phyloP scores from a whole-genome alignment of 257 asterid species.

The Fraxinus pennsylvanica region DNA sequence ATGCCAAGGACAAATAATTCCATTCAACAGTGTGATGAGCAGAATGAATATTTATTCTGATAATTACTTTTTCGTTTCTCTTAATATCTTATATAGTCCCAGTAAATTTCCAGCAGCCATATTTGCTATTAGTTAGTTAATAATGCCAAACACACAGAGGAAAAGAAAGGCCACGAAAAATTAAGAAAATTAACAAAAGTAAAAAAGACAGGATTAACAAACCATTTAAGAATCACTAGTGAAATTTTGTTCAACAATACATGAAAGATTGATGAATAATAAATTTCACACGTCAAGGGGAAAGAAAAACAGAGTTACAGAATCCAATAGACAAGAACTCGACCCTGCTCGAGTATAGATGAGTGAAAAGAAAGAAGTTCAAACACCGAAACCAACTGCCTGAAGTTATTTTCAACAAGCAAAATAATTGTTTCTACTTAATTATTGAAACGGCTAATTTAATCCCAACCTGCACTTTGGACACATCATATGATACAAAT shows the following conservation, averaged over 20 bases:
- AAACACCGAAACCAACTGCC: conserved; percentile 5
- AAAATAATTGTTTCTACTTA: conserved; percentile 14
- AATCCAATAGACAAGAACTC: not conserved
- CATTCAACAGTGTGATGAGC: too few species aligned
- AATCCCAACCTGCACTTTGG: not conserved
- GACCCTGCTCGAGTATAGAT: conserved; percentile 25
- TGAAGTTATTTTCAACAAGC: conserved; percentile 34
- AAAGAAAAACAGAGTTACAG: not conserved
- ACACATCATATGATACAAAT: conserved; percentile 2
- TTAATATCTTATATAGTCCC: too few species aligned
- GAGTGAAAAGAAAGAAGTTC: conserved; percentile 16
- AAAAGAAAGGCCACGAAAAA: too few species aligned
- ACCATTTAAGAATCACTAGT: not conserved
- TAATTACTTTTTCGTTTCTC: too few species aligned
- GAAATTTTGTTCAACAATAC: conserved; percentile 21
- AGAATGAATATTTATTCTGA: too few species aligned
- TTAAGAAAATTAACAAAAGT: not conserved
- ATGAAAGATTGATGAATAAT: conserved; percentile 22
- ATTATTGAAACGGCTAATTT: not conserved
- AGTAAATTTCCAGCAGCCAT: too few species aligned
- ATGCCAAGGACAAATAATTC: too few species aligned
- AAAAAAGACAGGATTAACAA: not conserved
- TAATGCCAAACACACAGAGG: too few species aligned
- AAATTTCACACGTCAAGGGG: conserved; percentile 16
- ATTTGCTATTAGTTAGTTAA: too few species aligned